A percentile compares a stretch with the other conserved stretches of the same genome.
Conservation (phyloP, 148 eudicot species). For the Vaccinium myrtillus region DNA sequence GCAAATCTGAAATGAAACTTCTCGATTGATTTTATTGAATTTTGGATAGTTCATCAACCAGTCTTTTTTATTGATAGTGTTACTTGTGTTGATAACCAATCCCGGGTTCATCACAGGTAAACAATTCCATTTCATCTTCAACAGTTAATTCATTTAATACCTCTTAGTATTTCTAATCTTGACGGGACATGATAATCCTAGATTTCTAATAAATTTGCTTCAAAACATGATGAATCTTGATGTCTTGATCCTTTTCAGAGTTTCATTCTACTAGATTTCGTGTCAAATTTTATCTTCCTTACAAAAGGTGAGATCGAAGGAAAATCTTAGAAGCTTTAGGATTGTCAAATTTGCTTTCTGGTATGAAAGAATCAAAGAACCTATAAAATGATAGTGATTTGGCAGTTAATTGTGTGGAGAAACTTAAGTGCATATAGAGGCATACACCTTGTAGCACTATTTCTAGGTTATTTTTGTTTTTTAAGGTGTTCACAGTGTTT, state of each 20-base stretch:
- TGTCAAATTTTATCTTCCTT: background rate
- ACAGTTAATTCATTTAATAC: background rate
- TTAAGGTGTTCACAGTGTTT: slow-evolving; percentile 9
- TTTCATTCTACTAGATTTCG: background rate
- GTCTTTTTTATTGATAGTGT: background rate
- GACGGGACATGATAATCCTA: background rate
- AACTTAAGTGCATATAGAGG: background rate
- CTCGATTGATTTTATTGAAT: background rate
- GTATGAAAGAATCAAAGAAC: background rate
- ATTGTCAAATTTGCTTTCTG: slow-evolving; percentile 1
- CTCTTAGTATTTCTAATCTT: background rate
- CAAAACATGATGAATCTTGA: background rate
- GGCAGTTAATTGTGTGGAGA: no score
- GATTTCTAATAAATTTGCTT: background rate
- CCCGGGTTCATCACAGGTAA: background rate
- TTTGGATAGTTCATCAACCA: background rate
- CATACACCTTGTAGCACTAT: background rate
- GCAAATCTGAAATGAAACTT: background rate
- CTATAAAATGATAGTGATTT: background rate
- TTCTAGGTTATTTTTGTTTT: background rate
- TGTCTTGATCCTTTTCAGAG: background rate
- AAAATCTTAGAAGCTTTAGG: background rate
- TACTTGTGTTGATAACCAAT: background rate
- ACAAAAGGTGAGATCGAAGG: background rate
- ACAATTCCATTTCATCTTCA: background rate